These are phyloP conservation scores for Vitellaria paradoxa DNA, from an alignment of 179 eudicot genomes.

Conservation along the genomic window DNA sequence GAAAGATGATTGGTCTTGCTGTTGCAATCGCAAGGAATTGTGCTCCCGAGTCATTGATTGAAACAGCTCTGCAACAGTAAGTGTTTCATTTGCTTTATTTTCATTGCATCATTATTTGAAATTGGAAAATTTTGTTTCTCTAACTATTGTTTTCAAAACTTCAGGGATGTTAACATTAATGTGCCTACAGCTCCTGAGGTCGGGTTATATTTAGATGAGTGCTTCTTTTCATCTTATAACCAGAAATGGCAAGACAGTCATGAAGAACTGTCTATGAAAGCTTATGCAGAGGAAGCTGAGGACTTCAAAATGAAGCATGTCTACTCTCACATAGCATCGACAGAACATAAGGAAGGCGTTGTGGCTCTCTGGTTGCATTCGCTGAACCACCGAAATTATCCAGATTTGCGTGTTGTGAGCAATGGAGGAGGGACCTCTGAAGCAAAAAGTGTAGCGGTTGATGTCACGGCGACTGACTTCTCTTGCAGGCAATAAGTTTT, in stretches of 20 bases:
- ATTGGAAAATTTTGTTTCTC: not conserved
- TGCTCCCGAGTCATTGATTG: constrained; percentile 69
- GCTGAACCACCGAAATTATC: constrained; percentile 77
- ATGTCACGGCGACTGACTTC: not conserved
- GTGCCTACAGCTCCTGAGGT: constrained; percentile 99
- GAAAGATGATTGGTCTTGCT: constrained; percentile 90
- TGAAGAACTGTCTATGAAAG: constrained; percentile 86
- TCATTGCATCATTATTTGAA: not conserved
- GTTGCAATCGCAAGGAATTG: constrained; percentile 79
- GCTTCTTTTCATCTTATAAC: constrained; percentile 84
- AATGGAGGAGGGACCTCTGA: constrained; percentile 13
- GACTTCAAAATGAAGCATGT: constrained; percentile 78
- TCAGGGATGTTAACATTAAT: constrained; percentile 61
- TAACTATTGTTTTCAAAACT: constrained; percentile 9
- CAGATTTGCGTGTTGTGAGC: constrained; percentile 48
- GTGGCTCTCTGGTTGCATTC: constrained; percentile 91
- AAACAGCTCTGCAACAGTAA: constrained; percentile 65
- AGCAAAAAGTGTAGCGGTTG: constrained; percentile 6
- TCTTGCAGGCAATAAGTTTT: constrained; percentile 5
- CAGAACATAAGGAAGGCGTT: constrained; percentile 76
- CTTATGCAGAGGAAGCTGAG: constrained; percentile 69
- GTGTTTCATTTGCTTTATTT: constrained; percentile 10
- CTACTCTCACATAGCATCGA: constrained; percentile 72
- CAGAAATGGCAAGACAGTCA: constrained; percentile 70
- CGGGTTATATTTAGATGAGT: constrained; percentile 88